Base-by-base conservation (phyloP, 1,284 basidiomycete species). In the Hemileia vastatrix region DNA sequence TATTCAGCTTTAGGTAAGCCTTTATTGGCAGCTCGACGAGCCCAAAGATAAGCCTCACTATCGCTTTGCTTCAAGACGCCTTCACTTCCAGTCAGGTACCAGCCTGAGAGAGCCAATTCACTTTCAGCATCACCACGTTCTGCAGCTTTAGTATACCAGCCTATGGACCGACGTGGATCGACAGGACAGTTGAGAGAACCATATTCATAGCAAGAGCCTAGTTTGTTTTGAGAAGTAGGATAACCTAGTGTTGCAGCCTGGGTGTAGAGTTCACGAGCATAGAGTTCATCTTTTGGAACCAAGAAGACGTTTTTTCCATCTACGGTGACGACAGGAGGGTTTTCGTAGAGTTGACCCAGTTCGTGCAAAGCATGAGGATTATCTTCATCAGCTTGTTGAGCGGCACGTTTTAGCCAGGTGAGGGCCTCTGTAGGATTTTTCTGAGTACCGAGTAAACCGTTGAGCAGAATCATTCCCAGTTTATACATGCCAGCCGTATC, bases 401-500 rank as follows among this genome's bases (percentile, higher is more conserved):
- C 94, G 0, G 95, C 94, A 19, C 93, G 83, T 67, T 88, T 87
- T 48, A 99, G 81, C 95, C 95, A 99, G 53, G 86, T 87, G 65
- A 95, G 84, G 4, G 92, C 92, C 75, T 98, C 94, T 52, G 91
- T 84, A 0, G 86, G 84, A 71, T 94, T 97, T 65, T 83, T 84
- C 54, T 82, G 84, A 75, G 95, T 90, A 15, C 86, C 88, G 21
- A 97, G 81, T 24, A 86, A 77, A 2, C 93, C 94, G 52, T 89
- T 84, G 15, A 98, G 81, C 49, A 96, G 81, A 65, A 97, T 90
- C 86, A 96, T 92, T 13, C 92, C 93, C 11, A 98, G 83, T 77
- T 98, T 98, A 81, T 96, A 98, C 95, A 98, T 98, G 1, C 93
- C 95, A 45, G 94, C 86, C 0, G 93, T 97, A 76, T 98, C 95